Base-by-base conservation (phyloP, 371 early-diverging fungal species). In the Smittium mucronatum region DNA sequence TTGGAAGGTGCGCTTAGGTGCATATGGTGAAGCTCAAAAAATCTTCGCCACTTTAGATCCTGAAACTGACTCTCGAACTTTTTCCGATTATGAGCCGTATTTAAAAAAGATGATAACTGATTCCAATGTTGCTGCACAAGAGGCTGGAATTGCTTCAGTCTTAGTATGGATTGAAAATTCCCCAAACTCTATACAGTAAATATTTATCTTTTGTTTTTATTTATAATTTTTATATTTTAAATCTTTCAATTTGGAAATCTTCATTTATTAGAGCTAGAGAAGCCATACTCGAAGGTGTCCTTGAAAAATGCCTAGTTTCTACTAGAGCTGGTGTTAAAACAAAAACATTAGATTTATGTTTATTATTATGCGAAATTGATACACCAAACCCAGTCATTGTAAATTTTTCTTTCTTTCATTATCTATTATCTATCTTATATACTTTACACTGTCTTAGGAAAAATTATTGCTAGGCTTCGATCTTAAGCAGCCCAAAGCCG, bases 1-100 rank as follows among this genome's bases (percentile, higher is more conserved):
- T 57, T 97, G 97, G 97, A 96, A 97, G 77, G 97, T 93, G 31
- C 88, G 97, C 71, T 81, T 89, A 63, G 84, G 82, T 30, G 97
- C 90, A 21, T 97, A 93, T 78, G 88, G 88, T 47, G 92, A 93
- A 68, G 81, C 94, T 32, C 81, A 86, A 28, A 85, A 87, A 64
- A 70, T 85, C 58, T 87, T 94, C 65, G 79, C 79, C 36, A 84
- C 78, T 60, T 81, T 86, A 63, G 85, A 84, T 64, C 81, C 84
- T 25, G 81, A 82, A 60, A 78, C 78, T 29, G 84, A 88, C 61
- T 77, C 79, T 5, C 89, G 47, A 0, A 60, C 87, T 70, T 97
- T 89, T 75, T 71, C 81, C 30, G 84, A 83, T 33, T 92, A 84
- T 72, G 88, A 87, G 28, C 82, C 85, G 28, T 82, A 77, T 67